Evolutionary conservation across 1,139 yeast species (phyloP).

Genomic region (Taphrina betulina): DNA sequence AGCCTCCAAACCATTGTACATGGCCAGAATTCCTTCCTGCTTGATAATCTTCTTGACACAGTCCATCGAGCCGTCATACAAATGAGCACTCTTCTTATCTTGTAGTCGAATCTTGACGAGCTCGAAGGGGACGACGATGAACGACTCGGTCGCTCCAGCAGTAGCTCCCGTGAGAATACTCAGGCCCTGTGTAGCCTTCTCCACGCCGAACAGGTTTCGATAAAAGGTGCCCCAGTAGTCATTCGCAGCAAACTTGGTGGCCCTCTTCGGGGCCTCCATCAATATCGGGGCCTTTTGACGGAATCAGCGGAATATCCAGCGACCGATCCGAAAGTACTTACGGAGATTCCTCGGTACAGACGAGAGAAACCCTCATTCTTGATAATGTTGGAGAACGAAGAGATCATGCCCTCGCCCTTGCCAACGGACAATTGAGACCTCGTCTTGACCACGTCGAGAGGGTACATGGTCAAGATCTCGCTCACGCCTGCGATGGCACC

Average conservation of each 20-base stretch:
- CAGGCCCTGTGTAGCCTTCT: constrained; percentile 72
- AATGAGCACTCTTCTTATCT: constrained; percentile 62
- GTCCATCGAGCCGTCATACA: constrained; percentile 78
- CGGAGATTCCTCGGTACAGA: constrained; percentile 23
- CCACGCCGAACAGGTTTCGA: constrained; percentile 66
- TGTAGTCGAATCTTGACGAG: constrained; percentile 83
- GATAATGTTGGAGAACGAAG: constrained; percentile 77
- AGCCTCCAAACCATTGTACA: constrained; percentile 94
- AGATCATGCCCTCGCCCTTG: constrained; percentile 60
- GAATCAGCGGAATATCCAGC: constrained; percentile 85
- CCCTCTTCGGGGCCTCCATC: constrained; percentile 99
- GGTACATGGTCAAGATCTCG: constrained; percentile 94
- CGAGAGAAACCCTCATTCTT: constrained; percentile 66
- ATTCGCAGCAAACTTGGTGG: constrained; percentile 96
- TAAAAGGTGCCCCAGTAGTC: constrained; percentile 94
- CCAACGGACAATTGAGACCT: constrained; percentile 88
- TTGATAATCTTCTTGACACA: constrained; percentile 71
- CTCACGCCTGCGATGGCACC: constrained; percentile 99
- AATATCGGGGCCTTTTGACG: constrained; percentile 95
- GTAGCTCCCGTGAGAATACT: constrained; percentile 94
- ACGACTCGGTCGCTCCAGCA: constrained; percentile 96
- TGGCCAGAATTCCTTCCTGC: constrained; percentile 74
- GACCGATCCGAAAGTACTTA: neutral
- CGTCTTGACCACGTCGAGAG: constrained; percentile 95
- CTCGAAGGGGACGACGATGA: constrained; percentile 93